These are phyloP conservation scores for Nigrograna mackinnonii DNA, from an alignment of 2,329 filamentous ascomycete species.

Conservation along the genomic window DNA sequence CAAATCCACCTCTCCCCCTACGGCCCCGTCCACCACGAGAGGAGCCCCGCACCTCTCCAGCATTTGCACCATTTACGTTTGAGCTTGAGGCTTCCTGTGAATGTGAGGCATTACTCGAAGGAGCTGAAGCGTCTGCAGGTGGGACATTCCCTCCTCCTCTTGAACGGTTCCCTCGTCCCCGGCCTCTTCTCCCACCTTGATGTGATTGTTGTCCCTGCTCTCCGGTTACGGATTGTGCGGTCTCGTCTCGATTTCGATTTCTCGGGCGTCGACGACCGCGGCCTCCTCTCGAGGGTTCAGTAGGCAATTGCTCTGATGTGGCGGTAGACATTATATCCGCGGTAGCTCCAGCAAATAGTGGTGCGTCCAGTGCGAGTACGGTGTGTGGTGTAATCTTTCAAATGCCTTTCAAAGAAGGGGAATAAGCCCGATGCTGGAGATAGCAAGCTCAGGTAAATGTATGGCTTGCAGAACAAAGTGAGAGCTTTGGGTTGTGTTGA, in stretches of 20 bases:
- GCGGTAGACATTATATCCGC: constrained; percentile 22
- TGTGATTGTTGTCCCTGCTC: constrained; percentile 18
- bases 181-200: constrained; percentile 5
- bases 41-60: background rate
- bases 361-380: background rate
- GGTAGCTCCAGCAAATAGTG: background rate
- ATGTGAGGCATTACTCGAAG: too few relatives aligned
- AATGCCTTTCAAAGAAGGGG: background rate
- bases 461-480: constrained; percentile 29
- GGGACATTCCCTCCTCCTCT: constrained; percentile 2
- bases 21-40: constrained; percentile 16
- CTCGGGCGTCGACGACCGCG: constrained; percentile 24
- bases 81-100: too few relatives aligned
- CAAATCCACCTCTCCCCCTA: constrained; percentile 4
- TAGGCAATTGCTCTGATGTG: constrained; percentile 13
- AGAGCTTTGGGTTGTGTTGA: too few relatives aligned
- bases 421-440: constrained; percentile 1
- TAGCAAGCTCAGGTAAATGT: constrained; percentile 31
- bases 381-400: background rate
- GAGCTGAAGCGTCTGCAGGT: too few relatives aligned
- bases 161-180: constrained; percentile 3
- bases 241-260: constrained; percentile 23
- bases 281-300: constrained; percentile 15
- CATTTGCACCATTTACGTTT: too few relatives aligned
- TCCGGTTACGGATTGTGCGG: constrained; percentile 17